Evolutionary conservation across 345 rosid species (phyloP), one percentile per base, ranked within the genome.

Genomic region (Citrus cavaleriei): DNA sequence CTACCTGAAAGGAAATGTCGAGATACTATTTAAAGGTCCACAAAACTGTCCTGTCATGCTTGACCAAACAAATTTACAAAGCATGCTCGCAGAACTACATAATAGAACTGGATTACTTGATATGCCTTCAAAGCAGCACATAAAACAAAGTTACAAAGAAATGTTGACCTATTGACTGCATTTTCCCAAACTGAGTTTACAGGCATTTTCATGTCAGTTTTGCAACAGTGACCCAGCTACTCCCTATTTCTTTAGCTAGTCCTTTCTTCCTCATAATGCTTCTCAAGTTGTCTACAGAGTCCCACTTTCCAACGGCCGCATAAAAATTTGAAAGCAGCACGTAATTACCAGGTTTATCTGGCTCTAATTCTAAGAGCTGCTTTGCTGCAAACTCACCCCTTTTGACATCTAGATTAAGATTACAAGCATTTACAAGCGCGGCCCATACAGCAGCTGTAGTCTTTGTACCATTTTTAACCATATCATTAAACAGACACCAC

Each of bases 301-400:
- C 91, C 95, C 97, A 94, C 73, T 80, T 89, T 22, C 89, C 89
- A 25, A 89, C 59, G 27, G 88, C 79, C 3, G 97, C 94, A 74
- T 89, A 90, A 67, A 94, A 91, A 80, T 93, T 94, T 4, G 93
- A 89, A 78, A 90, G 86, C 62, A 88, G 65, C 62, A 93, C 79
- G 7, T 84, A 84, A 67, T 81, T 83, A 35, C 82, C 88, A 0
- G 93, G 83, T 6, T 84, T 89, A 72, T 80, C 81, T 3, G 83
- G 83, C 72, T 89, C 92, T 22, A 73, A 59, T 81, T 85, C 93
- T 85, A 91, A 68, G 73, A 92, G 90, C 74, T 76, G 79, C 86
- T 81, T 87, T 6, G 89, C 97, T 4, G 85, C 95, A 76, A 79
- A 69, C 81, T 89, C 95, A 2, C 97, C 94, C 74, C 90, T 76